Evolutionary conservation across 257 asterid species (phyloP).

Genomic region (Solanum pinnatisectum): DNA sequence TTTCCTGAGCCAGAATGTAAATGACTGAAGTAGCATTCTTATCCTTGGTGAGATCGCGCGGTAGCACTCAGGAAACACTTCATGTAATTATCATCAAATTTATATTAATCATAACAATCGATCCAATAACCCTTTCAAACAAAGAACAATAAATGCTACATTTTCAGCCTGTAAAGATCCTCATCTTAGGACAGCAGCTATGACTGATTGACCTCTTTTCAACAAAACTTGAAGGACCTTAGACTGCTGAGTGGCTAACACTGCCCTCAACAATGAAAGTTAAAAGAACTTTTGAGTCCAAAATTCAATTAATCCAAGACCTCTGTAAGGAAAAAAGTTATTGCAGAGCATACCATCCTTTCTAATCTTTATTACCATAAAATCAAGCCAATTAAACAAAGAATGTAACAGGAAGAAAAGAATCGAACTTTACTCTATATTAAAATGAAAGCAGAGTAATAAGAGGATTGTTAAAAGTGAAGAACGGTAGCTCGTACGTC

Average conservation of each 20-base stretch:
- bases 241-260: not conserved
- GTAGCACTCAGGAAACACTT: not conserved
- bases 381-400: not conserved
- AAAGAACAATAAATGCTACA: not conserved
- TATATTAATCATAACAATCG: not conserved
- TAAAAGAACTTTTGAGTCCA: not conserved
- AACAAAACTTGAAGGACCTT: not conserved
- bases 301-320: not conserved
- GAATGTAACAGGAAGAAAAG: not conserved
- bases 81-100: not conserved
- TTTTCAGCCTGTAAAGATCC: not conserved
- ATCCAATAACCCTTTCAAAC: not conserved
- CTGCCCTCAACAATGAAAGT: not conserved
- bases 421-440: not conserved
- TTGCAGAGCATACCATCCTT: not conserved
- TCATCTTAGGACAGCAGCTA: not conserved
- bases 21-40: not conserved
- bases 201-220: not conserved
- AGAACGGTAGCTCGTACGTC: constrained; percentile 54
- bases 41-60: not conserved
- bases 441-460: not conserved
- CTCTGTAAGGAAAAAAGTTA: not conserved
- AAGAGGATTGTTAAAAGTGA: not conserved
- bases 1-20: not conserved
- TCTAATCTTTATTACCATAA: not conserved